phyloP scores from a whole-genome alignment of 2,329 filamentous ascomycete genomes.

The Esteya vermicola region DNA sequence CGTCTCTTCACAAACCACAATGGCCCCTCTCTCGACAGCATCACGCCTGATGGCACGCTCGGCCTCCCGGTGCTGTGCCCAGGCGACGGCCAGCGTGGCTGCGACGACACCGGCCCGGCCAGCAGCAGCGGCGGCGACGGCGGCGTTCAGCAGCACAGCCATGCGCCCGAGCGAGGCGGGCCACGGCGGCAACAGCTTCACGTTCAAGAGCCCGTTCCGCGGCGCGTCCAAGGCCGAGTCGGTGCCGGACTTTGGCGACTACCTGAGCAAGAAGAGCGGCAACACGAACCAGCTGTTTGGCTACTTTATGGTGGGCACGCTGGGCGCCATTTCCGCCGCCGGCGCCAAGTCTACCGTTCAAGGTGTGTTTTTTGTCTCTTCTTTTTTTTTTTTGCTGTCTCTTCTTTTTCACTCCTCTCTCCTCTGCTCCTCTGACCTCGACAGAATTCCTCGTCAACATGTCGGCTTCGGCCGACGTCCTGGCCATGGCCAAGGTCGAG shows the following conservation, averaged over 20 bases:
- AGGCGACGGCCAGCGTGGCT: slow-evolving; percentile 22
- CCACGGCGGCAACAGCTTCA: slow-evolving; percentile 28
- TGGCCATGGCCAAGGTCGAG: slow-evolving; percentile 99
- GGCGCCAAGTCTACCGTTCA: slow-evolving; percentile 97
- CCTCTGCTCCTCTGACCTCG: not conserved
- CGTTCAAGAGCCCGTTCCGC: slow-evolving; percentile 50
- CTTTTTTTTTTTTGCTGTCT: not conserved
- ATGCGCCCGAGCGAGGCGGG: slow-evolving; percentile 16
- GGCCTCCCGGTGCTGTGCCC: slow-evolving; percentile 10
- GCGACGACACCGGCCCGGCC: slow-evolving; percentile 24
- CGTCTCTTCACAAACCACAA: slow-evolving; percentile 17
- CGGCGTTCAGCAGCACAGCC: slow-evolving; percentile 36
- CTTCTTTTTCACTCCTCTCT: not conserved
- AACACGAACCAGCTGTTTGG: slow-evolving; percentile 74
- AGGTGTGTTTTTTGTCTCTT: slow-evolving; percentile 46
- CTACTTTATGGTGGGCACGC: slow-evolving; percentile 97
- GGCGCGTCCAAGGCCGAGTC: slow-evolving; percentile 44
- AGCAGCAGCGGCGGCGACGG: slow-evolving; percentile 1
- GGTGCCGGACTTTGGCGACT: slow-evolving; percentile 83
- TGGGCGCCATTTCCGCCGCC: slow-evolving; percentile 82
- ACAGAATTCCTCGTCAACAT: slow-evolving; percentile 99
- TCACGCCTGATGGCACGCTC: slow-evolving; percentile 55
- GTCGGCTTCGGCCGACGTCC: slow-evolving; percentile 94
- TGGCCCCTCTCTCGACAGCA: slow-evolving; percentile 55
- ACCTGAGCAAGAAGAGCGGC: slow-evolving; percentile 56